Percentiles rank a stretch among this genome's conserved stretches.
Conservation (phyloP, 2,329 filamentous ascomycete species). For the Pseudocercospora musae region DNA sequence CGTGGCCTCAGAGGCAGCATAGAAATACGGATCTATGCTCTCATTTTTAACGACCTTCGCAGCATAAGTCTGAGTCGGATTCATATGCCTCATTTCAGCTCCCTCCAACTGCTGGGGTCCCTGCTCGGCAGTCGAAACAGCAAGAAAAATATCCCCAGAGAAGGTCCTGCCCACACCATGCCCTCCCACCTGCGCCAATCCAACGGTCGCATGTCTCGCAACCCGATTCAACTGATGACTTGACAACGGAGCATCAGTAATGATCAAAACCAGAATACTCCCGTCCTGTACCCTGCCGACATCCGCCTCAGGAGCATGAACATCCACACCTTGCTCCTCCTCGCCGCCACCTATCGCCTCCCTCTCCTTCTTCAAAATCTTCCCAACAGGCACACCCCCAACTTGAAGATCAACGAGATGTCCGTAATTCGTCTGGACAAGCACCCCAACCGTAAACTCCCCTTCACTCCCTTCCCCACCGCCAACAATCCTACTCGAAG, state of each 20-base stretch:
- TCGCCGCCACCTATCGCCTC: not conserved
- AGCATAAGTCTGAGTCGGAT: slow-evolving; percentile 40
- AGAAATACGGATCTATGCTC: slow-evolving; percentile 60
- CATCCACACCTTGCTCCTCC: slow-evolving; percentile 16
- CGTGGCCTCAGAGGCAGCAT: slow-evolving; percentile 59
- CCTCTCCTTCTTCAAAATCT: slow-evolving; percentile 47
- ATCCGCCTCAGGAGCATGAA: slow-evolving; percentile 4
- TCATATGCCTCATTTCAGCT: slow-evolving; percentile 32
- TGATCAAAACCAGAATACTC: slow-evolving; percentile 59
- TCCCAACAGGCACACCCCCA: slow-evolving; percentile 60
- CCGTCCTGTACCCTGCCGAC: slow-evolving; percentile 56
- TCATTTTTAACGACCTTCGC: slow-evolving; percentile 55
- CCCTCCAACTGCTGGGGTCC: slow-evolving; percentile 19
- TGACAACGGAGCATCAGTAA: slow-evolving; percentile 60
- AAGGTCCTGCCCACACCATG: slow-evolving; percentile 54
- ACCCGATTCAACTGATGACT: slow-evolving; percentile 57
- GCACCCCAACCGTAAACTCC: slow-evolving; percentile 57
- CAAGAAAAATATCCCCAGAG: slow-evolving; percentile 65
- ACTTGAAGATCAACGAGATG: slow-evolving; percentile 55
- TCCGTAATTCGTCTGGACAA: slow-evolving; percentile 67
- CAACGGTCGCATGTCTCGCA: slow-evolving; percentile 60
- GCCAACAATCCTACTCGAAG: slow-evolving; percentile 55
- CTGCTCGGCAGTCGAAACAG: slow-evolving; percentile 57
- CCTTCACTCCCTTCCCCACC: slow-evolving; percentile 41
- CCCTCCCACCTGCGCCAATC: slow-evolving; percentile 59